phyloP scores from a whole-genome alignment of 2,329 filamentous ascomycete species.

The Phyllosticta citribraziliensis region DNA sequence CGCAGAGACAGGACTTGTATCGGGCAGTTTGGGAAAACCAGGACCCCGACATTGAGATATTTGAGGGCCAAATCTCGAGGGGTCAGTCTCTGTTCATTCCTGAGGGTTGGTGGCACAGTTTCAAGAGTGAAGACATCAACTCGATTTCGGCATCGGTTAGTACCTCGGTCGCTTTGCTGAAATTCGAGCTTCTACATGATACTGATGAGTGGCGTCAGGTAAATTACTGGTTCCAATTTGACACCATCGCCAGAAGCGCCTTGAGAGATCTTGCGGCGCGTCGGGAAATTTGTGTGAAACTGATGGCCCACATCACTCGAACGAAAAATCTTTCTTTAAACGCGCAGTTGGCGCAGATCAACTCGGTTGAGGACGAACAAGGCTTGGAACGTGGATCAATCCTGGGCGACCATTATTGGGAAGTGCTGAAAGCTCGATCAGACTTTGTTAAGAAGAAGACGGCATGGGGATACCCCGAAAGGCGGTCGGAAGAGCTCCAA shows the following conservation, averaged over 20 bases:
- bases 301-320: neutral
- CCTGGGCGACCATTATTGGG: too few relatives aligned
- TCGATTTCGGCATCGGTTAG: slow-evolving; percentile 48
- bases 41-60: slow-evolving; percentile 15
- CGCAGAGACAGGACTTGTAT: slow-evolving; percentile 58
- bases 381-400: too few relatives aligned
- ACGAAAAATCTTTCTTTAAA: neutral
- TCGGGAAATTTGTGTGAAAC: neutral
- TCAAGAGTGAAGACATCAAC: slow-evolving; percentile 52
- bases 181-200: neutral
- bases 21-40: slow-evolving; percentile 56
- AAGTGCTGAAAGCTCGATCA: too few relatives aligned
- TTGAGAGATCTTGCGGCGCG: neutral
- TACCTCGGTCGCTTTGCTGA: slow-evolving; percentile 8
- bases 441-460: too few relatives aligned
- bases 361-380: too few relatives aligned
- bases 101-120: slow-evolving; percentile 78
- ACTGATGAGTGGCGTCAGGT: slow-evolving; percentile 35
- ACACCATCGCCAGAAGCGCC: too few relatives aligned
- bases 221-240: slow-evolving; percentile 75
- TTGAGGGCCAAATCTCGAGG: slow-evolving; percentile 41
- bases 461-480: too few relatives aligned
- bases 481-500: too few relatives aligned
- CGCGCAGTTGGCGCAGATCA: too few relatives aligned
- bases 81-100: slow-evolving; percentile 74